These are phyloP conservation scores for Aleurites moluccanus DNA, from an alignment of 441 rosid genomes.

Conservation along the genomic window DNA sequence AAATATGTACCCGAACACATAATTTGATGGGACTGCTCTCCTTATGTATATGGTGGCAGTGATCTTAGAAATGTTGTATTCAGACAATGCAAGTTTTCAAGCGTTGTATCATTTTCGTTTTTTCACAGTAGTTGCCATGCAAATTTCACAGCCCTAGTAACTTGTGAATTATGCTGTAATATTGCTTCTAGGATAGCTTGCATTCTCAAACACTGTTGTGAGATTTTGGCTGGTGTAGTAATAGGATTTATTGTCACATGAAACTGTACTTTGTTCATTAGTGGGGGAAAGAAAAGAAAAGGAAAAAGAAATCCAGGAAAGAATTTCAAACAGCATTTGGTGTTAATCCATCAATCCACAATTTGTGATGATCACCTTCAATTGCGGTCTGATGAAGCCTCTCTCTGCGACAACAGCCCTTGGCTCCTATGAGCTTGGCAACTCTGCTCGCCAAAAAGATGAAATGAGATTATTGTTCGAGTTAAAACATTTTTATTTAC, in stretches of 20 bases:
- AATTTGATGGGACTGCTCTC: constrained; percentile 1
- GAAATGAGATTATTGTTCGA: background rate
- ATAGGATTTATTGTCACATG: constrained; percentile 15
- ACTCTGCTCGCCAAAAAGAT: constrained; percentile 46
- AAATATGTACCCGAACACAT: background rate
- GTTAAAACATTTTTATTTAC: background rate
- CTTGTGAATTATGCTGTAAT: constrained; percentile 4
- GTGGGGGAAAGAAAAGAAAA: background rate
- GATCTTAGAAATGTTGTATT: constrained; percentile 7
- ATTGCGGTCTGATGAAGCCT: constrained; percentile 86
- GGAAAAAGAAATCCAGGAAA: background rate
- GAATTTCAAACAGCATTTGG: constrained; percentile 5
- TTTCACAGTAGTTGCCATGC: background rate
- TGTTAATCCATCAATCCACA: constrained; percentile 60
- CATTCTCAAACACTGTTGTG: background rate
- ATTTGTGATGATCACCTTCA: constrained; percentile 64
- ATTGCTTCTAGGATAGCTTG: background rate
- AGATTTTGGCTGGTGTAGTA: constrained; percentile 17
- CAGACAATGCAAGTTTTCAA: constrained; percentile 2
- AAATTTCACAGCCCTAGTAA: background rate
- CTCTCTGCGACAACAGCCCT: constrained; percentile 91
- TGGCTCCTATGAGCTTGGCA: constrained; percentile 83
- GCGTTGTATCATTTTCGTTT: constrained; percentile 8
- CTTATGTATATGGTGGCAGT: background rate
- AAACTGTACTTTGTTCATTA: constrained; percentile 10